Evolutionary conservation across 768 basidiomycete species (phyloP), one percentile per base, ranked within the genome.

Genomic region (Tubosaeta brunneosetosa): DNA sequence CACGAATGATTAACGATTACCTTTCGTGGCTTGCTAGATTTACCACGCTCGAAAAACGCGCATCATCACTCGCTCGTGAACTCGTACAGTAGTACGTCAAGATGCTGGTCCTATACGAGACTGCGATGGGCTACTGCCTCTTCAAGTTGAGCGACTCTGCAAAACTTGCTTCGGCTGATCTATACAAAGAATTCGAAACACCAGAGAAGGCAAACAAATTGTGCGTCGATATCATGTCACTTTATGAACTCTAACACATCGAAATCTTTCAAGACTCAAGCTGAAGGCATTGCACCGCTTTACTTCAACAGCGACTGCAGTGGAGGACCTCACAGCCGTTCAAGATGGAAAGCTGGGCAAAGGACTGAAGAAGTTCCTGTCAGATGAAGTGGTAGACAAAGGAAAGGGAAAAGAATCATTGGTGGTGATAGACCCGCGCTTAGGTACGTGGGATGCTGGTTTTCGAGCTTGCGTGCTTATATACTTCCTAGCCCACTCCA

Each of bases 91-190:
- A 27, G 29, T 47, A 55, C 33, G 49, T 48, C 63, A 69, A 63
- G 55, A 98, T 98, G 94, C 82, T 97, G 72, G 94, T 98, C 42
- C 79, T 99, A 58, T 93, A 94, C 76, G 97, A 98, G 77, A 94
- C 93, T 2, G 83, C 93, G 37, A 83, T 95, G 72, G 93, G 95
- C 72, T 97, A 93, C 78, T 94, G 91, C 77, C 87, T 99, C 49
- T 97, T 99, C 85, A 97, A 97, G 73, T 80, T 95, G 58, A 86
- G 86, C 49, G 87, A 93, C 73, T 77, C 90, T 37, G 88, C 88
- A 50, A 97, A 94, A 76, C 75, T 95, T 49, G 82, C 86, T 66
- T 86, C 83, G 59, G 85, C 86, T 51, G 86, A 97, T 72, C 72
- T 97, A 45, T 90, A 86, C 82, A 85, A 88, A 74, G 89, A 94